A percentile compares a stretch with the other conserved stretches of the same genome.
phyloP scores from a whole-genome alignment of 1,284 basidiomycete genomes.

The Sanghuangporus weigelae region DNA sequence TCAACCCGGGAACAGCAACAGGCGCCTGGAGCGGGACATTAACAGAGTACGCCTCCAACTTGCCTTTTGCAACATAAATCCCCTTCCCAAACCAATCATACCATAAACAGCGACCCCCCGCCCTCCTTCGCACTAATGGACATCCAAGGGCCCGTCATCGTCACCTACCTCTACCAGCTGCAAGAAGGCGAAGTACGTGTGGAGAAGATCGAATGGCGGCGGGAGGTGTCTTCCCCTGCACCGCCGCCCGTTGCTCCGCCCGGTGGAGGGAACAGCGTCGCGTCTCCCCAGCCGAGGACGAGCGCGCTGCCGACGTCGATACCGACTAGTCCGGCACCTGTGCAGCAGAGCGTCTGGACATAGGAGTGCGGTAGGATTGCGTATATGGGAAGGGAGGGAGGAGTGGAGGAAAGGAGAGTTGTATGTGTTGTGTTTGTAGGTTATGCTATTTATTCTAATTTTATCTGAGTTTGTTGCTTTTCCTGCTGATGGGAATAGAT shows the following conservation, averaged over 20 bases:
- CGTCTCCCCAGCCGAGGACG: not conserved
- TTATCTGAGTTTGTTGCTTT: not conserved
- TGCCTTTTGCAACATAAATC: too few species aligned
- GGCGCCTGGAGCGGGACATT: slow-evolving; percentile 86
- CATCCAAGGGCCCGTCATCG: slow-evolving; percentile 90
- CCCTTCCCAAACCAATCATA: not conserved
- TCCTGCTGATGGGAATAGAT: not conserved
- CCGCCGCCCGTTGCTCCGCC: slow-evolving; percentile 19
- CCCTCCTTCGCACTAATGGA: slow-evolving; percentile 93
- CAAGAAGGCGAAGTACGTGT: slow-evolving; percentile 89
- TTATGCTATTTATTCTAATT: not conserved
- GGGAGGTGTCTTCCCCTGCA: slow-evolving; percentile 49
- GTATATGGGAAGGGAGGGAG: not conserved
- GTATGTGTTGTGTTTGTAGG: not conserved
- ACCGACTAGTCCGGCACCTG: not conserved
- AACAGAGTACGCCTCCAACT: slow-evolving; percentile 57
- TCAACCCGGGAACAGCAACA: slow-evolving; percentile 70
- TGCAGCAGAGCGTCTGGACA: slow-evolving; percentile 2
- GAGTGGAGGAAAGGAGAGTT: not conserved
- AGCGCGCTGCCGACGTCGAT: not conserved
- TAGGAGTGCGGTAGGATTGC: not conserved
- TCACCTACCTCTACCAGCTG: slow-evolving; percentile 94
- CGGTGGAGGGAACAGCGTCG: not conserved
- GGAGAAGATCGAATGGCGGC: slow-evolving; percentile 80
- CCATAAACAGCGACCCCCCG: slow-evolving; percentile 47